Percentiles rank a stretch among this genome's conserved stretches.
phyloP scores from a whole-genome alignment of 148 eudicot genomes.

The Fagopyrum esculentum region DNA sequence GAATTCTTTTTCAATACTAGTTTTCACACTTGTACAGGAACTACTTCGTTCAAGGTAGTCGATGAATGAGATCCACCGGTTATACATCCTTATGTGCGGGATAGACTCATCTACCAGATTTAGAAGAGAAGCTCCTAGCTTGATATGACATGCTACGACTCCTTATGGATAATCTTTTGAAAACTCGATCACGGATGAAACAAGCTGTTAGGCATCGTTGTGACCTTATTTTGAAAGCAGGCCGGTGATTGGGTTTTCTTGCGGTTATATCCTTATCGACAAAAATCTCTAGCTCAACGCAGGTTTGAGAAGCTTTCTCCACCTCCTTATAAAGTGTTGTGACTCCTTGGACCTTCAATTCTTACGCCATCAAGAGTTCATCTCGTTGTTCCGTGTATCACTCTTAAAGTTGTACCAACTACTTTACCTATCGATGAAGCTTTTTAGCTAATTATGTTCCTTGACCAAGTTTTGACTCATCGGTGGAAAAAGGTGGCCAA shows the following conservation, averaged over 20 bases:
- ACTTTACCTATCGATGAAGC: not conserved
- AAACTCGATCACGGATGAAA: too few species aligned
- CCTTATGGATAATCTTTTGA: too few species aligned
- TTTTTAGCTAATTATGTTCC: not conserved
- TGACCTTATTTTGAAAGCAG: not conserved
- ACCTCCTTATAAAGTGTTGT: not conserved
- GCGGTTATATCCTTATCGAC: not conserved
- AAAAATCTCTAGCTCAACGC: not conserved
- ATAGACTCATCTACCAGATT: not conserved
- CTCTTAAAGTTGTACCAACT: not conserved
- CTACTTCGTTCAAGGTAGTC: not conserved
- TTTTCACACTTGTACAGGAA: not conserved
- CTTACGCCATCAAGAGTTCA: not conserved
- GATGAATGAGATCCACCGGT: not conserved
- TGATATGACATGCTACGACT: too few species aligned
- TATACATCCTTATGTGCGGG: not conserved
- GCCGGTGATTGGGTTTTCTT: not conserved
- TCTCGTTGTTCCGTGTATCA: not conserved
- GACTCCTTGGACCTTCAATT: not conserved
- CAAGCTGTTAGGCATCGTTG: not conserved
- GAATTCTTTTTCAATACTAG: not conserved
- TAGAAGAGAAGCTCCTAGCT: not conserved
- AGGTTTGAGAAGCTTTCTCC: not conserved
- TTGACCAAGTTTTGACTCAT: not conserved
- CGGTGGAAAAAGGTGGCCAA: not conserved